These are phyloP conservation scores for Rhizophora mangle DNA, from an alignment of 345 rosid genomes.

Conservation along the genomic window DNA sequence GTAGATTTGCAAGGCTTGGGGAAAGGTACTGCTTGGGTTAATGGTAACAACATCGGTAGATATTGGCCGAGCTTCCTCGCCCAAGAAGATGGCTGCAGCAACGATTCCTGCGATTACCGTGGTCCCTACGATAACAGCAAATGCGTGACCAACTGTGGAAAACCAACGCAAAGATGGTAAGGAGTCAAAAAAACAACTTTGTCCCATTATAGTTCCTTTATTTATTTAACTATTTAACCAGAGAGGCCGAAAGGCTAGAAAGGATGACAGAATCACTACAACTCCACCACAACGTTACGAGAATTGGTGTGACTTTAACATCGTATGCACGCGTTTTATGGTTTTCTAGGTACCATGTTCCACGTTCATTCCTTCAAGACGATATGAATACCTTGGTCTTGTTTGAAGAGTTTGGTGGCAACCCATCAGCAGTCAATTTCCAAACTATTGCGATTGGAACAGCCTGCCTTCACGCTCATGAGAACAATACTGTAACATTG, in stretches of 20 bases:
- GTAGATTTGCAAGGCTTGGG: constrained; percentile 21
- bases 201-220: too few species aligned
- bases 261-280: too few species aligned
- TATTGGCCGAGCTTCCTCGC: constrained; percentile 8
- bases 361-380: constrained; percentile 3
- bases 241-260: too few species aligned
- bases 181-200: too few species aligned
- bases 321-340: background rate
- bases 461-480: constrained; percentile 1
- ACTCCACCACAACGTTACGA: too few species aligned
- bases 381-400: constrained; percentile 4
- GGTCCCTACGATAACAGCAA: background rate
- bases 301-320: too few species aligned
- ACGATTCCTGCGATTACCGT: constrained; percentile 9
- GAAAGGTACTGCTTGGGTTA: constrained; percentile 21
- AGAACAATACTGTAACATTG: background rate
- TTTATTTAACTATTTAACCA: too few species aligned
- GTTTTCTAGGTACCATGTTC: constrained; percentile 11
- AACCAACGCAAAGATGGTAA: constrained; percentile 17
- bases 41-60: constrained; percentile 11
- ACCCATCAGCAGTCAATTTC: constrained; percentile 10
- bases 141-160: constrained; percentile 11
- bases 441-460: background rate
- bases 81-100: background rate
- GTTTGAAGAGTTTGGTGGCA: constrained; percentile 19